phyloP scores from a whole-genome alignment of 2,329 filamentous ascomycete species.

The Alternaria gansuensis region DNA sequence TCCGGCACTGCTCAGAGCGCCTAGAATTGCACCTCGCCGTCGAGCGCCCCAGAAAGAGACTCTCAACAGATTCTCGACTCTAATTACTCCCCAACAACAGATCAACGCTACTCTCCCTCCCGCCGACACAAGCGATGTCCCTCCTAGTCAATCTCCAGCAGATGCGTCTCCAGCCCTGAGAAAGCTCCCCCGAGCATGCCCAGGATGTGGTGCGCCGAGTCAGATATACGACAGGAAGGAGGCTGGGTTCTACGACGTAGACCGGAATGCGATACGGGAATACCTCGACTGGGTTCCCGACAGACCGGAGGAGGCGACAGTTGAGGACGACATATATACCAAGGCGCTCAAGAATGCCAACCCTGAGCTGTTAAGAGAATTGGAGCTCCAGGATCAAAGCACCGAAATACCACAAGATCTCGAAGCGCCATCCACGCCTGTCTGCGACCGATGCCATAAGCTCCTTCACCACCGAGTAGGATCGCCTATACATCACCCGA shows the following conservation, averaged over 20 bases:
- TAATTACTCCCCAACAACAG: conserved; percentile 32
- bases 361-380: conserved; percentile 38
- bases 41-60: conserved; percentile 11
- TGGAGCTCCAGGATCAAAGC: conserved; percentile 40
- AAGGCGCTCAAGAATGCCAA: conserved; percentile 46
- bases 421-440: conserved; percentile 56
- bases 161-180: conserved; percentile 16
- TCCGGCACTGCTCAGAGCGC: conserved; percentile 43
- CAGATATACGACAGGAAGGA: conserved; percentile 64
- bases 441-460: conserved; percentile 89
- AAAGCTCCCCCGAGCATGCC: conserved; percentile 63
- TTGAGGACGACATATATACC: conserved; percentile 52
- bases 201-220: conserved; percentile 69
- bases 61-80: conserved; percentile 38
- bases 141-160: conserved; percentile 2
- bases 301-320: conserved; percentile 29
- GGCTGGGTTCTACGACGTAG: conserved; percentile 66
- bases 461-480: conserved; percentile 79
- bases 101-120: conserved; percentile 18
- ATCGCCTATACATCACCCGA: conserved; percentile 79
- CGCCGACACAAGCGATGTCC: conserved; percentile 13
- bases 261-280: conserved; percentile 58
- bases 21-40: conserved; percentile 21
- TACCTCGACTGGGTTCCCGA: conserved; percentile 46
- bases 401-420: conserved; percentile 26